phyloP scores from a whole-genome alignment of 768 basidiomycete species.

The Sutorius australiensis region DNA sequence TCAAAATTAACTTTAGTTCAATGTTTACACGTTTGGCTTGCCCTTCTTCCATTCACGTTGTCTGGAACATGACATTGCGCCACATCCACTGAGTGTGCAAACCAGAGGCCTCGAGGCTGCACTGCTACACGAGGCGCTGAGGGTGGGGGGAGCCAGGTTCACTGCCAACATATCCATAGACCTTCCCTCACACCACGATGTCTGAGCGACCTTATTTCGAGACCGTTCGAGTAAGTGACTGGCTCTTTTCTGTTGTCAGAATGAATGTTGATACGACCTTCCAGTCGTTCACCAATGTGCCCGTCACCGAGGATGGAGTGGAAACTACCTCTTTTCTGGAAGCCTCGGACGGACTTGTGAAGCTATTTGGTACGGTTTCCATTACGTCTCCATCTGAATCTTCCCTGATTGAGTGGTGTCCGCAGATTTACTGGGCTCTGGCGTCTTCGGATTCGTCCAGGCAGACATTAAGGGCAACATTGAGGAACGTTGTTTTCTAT shows the following conservation, averaged over 20 bases:
- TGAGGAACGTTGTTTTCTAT: constrained; percentile 38
- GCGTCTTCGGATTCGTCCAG: constrained; percentile 72
- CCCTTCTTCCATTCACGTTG: constrained; percentile 19
- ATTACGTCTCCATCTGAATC: constrained; percentile 20
- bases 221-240: constrained; percentile 52
- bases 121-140: constrained; percentile 17
- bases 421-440: constrained; percentile 63
- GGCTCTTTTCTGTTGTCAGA: neutral
- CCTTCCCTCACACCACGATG: constrained; percentile 16
- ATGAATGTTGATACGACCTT: constrained; percentile 1
- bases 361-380: constrained; percentile 57
- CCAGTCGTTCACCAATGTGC: constrained; percentile 86
- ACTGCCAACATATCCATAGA: constrained; percentile 1
- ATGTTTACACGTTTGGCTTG: neutral
- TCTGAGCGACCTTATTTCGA: constrained; percentile 56
- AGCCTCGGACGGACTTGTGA: constrained; percentile 81
- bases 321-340: constrained; percentile 78
- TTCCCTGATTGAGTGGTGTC: constrained; percentile 11
- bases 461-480: constrained; percentile 67
- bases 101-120: constrained; percentile 28
- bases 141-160: constrained; percentile 10
- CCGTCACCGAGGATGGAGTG: constrained; percentile 70
- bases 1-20: constrained; percentile 12
- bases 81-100: constrained; percentile 18
- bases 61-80: constrained; percentile 21